These are phyloP conservation scores for Boletus rubescentipes DNA, from an alignment of 768 basidiomycete genomes.

Conservation along the genomic window DNA sequence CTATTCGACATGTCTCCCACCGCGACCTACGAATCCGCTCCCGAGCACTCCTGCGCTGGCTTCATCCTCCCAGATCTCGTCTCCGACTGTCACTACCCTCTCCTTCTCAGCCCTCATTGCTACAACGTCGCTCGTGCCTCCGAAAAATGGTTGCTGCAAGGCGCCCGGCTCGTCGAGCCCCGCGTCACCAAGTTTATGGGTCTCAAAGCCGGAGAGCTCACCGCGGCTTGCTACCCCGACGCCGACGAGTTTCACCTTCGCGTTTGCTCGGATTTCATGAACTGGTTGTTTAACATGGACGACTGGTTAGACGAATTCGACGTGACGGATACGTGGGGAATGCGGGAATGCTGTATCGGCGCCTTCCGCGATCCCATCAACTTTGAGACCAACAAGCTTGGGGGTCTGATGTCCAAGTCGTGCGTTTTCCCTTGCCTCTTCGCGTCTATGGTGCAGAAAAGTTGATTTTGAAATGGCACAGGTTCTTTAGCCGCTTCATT, in stretches of 20 bases:
- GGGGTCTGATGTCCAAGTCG: conserved; percentile 36
- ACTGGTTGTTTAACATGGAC: conserved; percentile 42
- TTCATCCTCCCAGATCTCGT: conserved; percentile 45
- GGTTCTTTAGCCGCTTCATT: conserved; percentile 40
- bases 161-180: conserved; percentile 31
- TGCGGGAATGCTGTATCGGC: conserved; percentile 30
- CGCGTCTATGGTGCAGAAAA: background rate
- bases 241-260: conserved; percentile 56
- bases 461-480: conserved; percentile 15
- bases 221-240: conserved; percentile 62
- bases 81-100: conserved; percentile 39
- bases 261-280: conserved; percentile 68
- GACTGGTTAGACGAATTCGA: conserved; percentile 43
- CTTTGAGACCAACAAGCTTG: conserved; percentile 28
- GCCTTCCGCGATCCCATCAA: conserved; percentile 30
- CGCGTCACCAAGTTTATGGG: conserved; percentile 45
- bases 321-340: conserved; percentile 28
- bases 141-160: conserved; percentile 36
- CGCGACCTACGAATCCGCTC: conserved; percentile 17
- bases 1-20: conserved; percentile 25
- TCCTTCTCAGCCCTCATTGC: conserved; percentile 33
- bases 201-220: conserved; percentile 64
- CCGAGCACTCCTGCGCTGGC: conserved; percentile 10
- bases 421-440: conserved; percentile 17
- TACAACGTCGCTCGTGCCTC: conserved; percentile 37